Percentiles rank a stretch among this genome's conserved stretches.
phyloP scores from a whole-genome alignment of 1,284 basidiomycete species.

The Baeospora myosura region DNA sequence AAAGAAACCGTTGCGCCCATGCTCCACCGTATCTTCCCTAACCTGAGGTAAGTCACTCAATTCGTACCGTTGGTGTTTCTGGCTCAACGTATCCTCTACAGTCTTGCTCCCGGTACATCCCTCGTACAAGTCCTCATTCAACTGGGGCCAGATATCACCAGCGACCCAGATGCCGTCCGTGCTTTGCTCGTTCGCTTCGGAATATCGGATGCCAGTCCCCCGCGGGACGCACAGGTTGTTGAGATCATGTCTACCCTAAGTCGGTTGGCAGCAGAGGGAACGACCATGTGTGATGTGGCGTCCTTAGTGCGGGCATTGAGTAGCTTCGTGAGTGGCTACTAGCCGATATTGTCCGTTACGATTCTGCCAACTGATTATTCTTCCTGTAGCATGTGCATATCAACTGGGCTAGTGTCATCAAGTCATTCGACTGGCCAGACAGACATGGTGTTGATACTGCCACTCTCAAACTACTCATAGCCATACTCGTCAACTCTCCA shows the following conservation, averaged over 20 bases:
- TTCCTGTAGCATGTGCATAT: conserved; percentile 49
- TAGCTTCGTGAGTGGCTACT: conserved; percentile 49
- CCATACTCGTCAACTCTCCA: conserved; percentile 67
- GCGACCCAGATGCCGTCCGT: conserved; percentile 61
- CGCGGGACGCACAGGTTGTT: conserved; percentile 59
- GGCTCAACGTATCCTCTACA: conserved; percentile 23
- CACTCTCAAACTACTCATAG: conserved; percentile 75
- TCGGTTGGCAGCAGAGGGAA: conserved; percentile 63
- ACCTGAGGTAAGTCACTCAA: conserved; percentile 44
- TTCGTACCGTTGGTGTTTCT: conserved; percentile 13
- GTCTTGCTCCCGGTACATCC: conserved; percentile 57
- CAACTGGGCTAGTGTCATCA: conserved; percentile 76
- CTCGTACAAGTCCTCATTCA: conserved; percentile 69
- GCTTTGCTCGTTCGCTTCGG: conserved; percentile 67
- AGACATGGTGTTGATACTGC: conserved; percentile 76
- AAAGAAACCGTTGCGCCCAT: conserved; percentile 41
- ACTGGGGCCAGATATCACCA: conserved; percentile 70
- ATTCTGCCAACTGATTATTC: too few relatives aligned
- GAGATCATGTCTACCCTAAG: conserved; percentile 64
- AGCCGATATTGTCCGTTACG: conserved; percentile 7
- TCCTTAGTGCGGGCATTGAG: conserved; percentile 64
- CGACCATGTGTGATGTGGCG: conserved; percentile 68
- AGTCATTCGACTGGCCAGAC: conserved; percentile 72
- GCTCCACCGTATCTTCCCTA: conserved; percentile 48
- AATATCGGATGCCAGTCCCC: conserved; percentile 59